Evolutionary conservation across 2,329 filamentous ascomycete species (phyloP).

Genomic region (Lachnellula suecica): DNA sequence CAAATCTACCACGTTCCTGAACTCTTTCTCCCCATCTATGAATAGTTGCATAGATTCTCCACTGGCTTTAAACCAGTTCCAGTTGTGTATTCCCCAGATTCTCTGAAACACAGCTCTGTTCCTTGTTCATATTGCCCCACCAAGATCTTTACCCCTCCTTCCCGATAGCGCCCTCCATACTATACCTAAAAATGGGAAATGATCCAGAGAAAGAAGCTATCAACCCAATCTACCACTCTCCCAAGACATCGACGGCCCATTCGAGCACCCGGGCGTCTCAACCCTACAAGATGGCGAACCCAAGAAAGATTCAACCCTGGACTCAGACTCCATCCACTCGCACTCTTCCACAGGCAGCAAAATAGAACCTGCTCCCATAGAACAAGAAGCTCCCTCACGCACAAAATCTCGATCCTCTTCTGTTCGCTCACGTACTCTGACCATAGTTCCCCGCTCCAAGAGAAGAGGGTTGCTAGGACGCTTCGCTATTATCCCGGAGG

Average conservation of each 20-base stretch:
- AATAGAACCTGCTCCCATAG: constrained; percentile 15
- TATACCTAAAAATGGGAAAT: constrained; percentile 8
- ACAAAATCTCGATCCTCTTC: constrained; percentile 39
- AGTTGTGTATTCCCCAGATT: too few relatives aligned
- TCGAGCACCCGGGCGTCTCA: constrained; percentile 18
- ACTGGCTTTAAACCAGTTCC: too few relatives aligned
- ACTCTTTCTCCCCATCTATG: neutral
- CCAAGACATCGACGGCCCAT: constrained; percentile 18
- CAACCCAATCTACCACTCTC: constrained; percentile 9
- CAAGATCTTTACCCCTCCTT: neutral
- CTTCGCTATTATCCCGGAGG: constrained; percentile 74
- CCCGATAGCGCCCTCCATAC: neutral
- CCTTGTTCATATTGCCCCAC: neutral
- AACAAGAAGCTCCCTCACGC: constrained; percentile 1
- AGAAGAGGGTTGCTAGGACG: constrained; percentile 73
- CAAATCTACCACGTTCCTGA: too few relatives aligned
- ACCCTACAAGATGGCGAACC: constrained; percentile 15
- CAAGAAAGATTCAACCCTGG: constrained; percentile 5
- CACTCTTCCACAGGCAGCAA: constrained; percentile 15
- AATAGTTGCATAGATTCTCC: too few relatives aligned
- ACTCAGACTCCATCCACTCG: constrained; percentile 16
- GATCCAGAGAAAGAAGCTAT: constrained; percentile 21
- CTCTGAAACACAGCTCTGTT: neutral
- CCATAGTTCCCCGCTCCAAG: constrained; percentile 45
- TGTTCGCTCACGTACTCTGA: constrained; percentile 36